These are phyloP conservation scores for Luvunga scandens DNA, from an alignment of 345 rosid genomes.

Conservation along the genomic window DNA sequence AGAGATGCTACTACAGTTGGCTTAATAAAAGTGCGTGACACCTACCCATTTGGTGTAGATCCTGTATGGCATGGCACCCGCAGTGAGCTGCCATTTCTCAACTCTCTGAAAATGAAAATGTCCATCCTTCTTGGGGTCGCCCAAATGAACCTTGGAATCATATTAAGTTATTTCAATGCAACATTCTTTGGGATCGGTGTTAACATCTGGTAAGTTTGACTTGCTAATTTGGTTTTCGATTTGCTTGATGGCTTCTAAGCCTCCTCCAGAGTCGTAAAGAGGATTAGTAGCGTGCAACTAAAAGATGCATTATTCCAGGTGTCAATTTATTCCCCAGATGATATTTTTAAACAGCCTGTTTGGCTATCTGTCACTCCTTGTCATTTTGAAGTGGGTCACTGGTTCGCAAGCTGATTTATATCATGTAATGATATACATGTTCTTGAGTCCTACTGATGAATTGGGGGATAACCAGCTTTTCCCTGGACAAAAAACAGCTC, in stretches of 20 bases:
- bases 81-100: conserved; percentile 87
- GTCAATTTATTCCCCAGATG: conserved; percentile 90
- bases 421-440: conserved; percentile 95
- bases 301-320: conserved; percentile 53
- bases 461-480: conserved; percentile 91
- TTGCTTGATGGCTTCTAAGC: conserved; percentile 11
- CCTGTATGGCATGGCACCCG: conserved; percentile 94
- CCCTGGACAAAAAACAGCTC: conserved; percentile 63
- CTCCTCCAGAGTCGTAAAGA: conserved; percentile 3
- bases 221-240: conserved; percentile 6
- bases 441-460: conserved; percentile 88
- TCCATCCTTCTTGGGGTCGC: conserved; percentile 94
- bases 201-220: conserved; percentile 64
- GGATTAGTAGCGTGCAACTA: background rate
- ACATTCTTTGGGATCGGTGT: conserved; percentile 54
- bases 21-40: conserved; percentile 66
- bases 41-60: conserved; percentile 96
- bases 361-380: conserved; percentile 83
- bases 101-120: conserved; percentile 99
- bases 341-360: conserved; percentile 87
- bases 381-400: conserved; percentile 85
- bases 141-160: conserved; percentile 97
- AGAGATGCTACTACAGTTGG: conserved; percentile 88
- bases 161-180: conserved; percentile 90
- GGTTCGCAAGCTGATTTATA: conserved; percentile 95